Percentiles rank a stretch among this genome's conserved stretches.
Evolutionary conservation across 768 basidiomycete species (phyloP).

Genomic region (Phaeolepiota aurea): DNA sequence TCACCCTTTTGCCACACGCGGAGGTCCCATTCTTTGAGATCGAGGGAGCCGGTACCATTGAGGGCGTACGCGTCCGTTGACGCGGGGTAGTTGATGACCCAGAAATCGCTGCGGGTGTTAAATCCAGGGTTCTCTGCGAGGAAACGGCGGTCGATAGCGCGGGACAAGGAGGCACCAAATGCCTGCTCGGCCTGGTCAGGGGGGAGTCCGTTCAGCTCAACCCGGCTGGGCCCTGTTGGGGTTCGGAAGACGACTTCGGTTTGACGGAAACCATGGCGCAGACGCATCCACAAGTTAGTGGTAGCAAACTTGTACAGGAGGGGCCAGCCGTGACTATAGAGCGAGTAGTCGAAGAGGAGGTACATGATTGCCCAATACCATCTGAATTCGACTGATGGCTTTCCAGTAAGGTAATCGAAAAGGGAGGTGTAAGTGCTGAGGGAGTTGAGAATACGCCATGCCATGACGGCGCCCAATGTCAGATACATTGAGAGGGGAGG

Average conservation of each 20-base stretch:
- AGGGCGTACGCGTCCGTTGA: constrained; percentile 4
- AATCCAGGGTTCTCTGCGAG: constrained; percentile 7
- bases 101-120: constrained; percentile 6
- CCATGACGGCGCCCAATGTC: not conserved
- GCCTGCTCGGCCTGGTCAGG: constrained; percentile 3
- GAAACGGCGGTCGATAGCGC: constrained; percentile 4
- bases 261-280: constrained; percentile 6
- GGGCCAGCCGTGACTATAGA: constrained; percentile 1
- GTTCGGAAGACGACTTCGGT: constrained; percentile 7
- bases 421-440: not conserved
- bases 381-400: not conserved
- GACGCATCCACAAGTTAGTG: constrained; percentile 7
- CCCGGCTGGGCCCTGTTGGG: constrained; percentile 4
- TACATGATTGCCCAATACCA: not conserved
- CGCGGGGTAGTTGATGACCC: constrained; percentile 5
- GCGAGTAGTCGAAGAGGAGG: not conserved
- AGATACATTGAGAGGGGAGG: not conserved
- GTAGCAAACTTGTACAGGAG: constrained; percentile 2
- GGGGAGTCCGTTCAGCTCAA: not conserved
- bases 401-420: not conserved
- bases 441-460: not conserved
- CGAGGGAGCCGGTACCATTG: not conserved
- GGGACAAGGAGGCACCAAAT: constrained; percentile 1
- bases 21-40: constrained; percentile 3
- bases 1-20: constrained; percentile 6